Evolutionary conservation across 1,284 basidiomycete genomes (phyloP), one percentile per base, ranked within the genome.

Genomic region (Apiotrichum gracile): DNA sequence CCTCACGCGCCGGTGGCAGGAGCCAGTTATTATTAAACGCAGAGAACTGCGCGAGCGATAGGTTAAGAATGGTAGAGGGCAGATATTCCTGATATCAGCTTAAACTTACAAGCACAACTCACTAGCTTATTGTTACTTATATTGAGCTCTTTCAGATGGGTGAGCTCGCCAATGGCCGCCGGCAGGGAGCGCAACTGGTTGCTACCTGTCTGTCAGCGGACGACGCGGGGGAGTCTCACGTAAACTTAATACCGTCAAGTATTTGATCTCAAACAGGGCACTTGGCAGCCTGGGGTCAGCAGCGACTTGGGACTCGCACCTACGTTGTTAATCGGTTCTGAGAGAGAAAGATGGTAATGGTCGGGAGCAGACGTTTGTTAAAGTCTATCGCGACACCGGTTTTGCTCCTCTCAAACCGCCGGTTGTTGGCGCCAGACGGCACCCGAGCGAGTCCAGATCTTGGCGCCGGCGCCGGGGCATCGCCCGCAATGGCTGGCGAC

Each of bases 121-220:
- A 73, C 74, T 19, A 76, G 70, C 25, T 60, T 51, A 49, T 76
- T 76, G 51, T 64, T 64, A 27, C 69, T 64, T 33, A 76, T 71
- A 49, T 72, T 75, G 21, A 76, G 62, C 47, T 70, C 69, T 45
- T 65, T 67, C 24, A 76, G 56, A 39, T 72, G 60, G 10, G 49
- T 38, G 7, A 76, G 60, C 19, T 66, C 61, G 1, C 72, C 72
- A 37, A 76, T 72, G 3, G 73, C 73, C 4, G 74, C 69, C 0
- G 75, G 75, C 1, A 76, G 50, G 0, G 58, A 46, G 0, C 51
- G 63, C 13, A 76, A 49, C 17, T 65, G 51, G 45, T 76, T 76
- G 25, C 61, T 57, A 2, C 66, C 72, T 72, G 58, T 54, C 48
- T 54, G 52, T 24, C 17, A n/a, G 1, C 17, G n/a, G 31, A 1